A percentile compares a stretch with the other conserved stretches of the same genome.
Conservation (phyloP, 805 yeast species). For the Teunomyces lycoperdinae region DNA sequence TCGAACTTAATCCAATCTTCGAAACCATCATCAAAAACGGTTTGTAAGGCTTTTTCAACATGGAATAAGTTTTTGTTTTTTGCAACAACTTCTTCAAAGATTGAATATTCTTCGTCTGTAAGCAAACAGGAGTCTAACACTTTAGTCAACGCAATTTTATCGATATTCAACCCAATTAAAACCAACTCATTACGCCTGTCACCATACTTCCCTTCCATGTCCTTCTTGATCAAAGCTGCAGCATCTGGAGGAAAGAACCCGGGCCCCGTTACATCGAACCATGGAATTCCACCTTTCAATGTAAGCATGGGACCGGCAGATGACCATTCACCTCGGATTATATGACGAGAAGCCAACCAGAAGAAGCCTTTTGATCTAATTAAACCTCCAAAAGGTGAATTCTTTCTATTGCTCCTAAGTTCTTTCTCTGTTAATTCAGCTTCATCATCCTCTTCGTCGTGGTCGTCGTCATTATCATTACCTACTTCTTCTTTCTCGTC, state of each 20-base stretch:
- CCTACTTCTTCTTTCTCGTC: constrained; percentile 8
- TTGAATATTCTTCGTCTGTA: constrained; percentile 34
- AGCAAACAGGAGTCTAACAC: constrained; percentile 38
- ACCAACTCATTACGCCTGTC: constrained; percentile 47
- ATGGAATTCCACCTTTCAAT: constrained; percentile 40
- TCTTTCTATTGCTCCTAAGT: constrained; percentile 30
- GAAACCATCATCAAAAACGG: constrained; percentile 39
- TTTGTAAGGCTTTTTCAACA: constrained; percentile 26
- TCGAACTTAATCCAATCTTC: constrained; percentile 39
- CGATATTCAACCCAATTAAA: constrained; percentile 39
- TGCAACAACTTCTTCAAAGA: constrained; percentile 24
- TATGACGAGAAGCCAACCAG: constrained; percentile 43
- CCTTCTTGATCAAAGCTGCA: constrained; percentile 26
- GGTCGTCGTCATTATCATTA: constrained; percentile 10
- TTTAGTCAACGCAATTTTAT: constrained; percentile 23
- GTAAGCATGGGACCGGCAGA: constrained; percentile 44
- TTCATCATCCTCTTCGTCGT: constrained; percentile 8
- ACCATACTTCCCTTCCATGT: constrained; percentile 38
- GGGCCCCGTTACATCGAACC: constrained; percentile 37
- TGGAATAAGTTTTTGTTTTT: constrained; percentile 25
- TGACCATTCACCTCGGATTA: constrained; percentile 44
- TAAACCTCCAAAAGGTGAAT: constrained; percentile 35
- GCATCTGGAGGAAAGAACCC: constrained; percentile 33
- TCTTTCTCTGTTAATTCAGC: constrained; percentile 20
- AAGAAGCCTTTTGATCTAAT: constrained; percentile 44